Conservation (phyloP, 306 rosid genomes). For the Acacia crassicarpa region DNA sequence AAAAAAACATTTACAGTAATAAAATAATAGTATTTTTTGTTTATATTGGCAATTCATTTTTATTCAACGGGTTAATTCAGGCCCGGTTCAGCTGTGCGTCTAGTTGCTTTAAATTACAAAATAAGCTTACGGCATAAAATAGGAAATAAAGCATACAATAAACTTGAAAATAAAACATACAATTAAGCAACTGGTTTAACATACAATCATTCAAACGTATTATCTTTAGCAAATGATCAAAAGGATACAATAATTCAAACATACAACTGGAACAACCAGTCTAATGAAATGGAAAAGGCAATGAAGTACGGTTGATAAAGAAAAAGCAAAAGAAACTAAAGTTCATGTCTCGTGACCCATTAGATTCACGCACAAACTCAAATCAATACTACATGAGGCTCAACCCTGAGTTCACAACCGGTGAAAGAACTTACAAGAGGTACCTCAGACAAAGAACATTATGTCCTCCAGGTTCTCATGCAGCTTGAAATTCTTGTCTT, state of each 20-base stretch:
- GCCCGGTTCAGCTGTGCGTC: too few species aligned
- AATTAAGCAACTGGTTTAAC: too few species aligned
- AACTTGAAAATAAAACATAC: too few species aligned
- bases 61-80: too few species aligned
- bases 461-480: constrained; percentile 54
- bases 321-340: not conserved
- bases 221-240: too few species aligned
- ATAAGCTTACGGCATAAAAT: too few species aligned
- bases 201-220: not conserved
- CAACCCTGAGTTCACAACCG: not conserved
- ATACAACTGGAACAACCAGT: not conserved
- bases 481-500: constrained; percentile 46
- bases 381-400: constrained; percentile 1
- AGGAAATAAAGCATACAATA: too few species aligned
- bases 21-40: too few species aligned
- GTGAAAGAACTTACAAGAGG: not conserved
- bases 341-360: constrained; percentile 20
- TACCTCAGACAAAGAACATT: constrained; percentile 61
- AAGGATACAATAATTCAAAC: not conserved
- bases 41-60: too few species aligned
- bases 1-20: too few species aligned
- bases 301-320: not conserved
- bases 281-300: not conserved
- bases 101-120: too few species aligned
- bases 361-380: constrained; percentile 68